These are phyloP conservation scores for Calycina herbarum DNA, from an alignment of 2,329 filamentous ascomycete species.

Conservation along the genomic window DNA sequence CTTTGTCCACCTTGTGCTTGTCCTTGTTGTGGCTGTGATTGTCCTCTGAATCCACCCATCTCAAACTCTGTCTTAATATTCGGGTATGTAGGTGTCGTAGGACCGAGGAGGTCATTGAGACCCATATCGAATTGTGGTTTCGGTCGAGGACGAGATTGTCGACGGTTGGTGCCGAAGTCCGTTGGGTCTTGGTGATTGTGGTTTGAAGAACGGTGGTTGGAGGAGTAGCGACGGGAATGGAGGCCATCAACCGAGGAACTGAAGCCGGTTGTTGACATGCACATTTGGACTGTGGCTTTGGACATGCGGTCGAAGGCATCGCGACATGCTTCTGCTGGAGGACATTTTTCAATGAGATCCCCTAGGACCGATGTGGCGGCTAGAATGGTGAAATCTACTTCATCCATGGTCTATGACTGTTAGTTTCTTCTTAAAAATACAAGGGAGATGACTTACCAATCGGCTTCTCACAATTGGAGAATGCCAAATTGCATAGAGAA, in stretches of 20 bases:
- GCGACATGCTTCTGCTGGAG: slow-evolving; percentile 88
- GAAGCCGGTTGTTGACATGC: slow-evolving; percentile 66
- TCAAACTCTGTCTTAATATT: slow-evolving; percentile 28
- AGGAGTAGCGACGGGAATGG: slow-evolving; percentile 26
- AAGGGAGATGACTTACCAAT: slow-evolving; percentile 60
- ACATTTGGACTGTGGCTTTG: slow-evolving; percentile 95
- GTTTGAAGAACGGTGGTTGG: slow-evolving; percentile 1
- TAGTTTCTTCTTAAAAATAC: slow-evolving; percentile 16
- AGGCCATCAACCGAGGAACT: slow-evolving; percentile 32
- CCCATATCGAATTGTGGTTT: slow-evolving; percentile 38
- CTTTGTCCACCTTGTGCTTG: background rate
- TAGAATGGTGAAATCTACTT: slow-evolving; percentile 95
- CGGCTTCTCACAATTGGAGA: slow-evolving; percentile 83
- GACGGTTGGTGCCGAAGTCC: slow-evolving; percentile 21
- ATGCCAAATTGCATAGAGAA: slow-evolving; percentile 97
- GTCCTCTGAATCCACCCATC: slow-evolving; percentile 5
- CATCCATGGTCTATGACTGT: slow-evolving; percentile 71
- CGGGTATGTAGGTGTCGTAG: slow-evolving; percentile 9
- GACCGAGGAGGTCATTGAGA: slow-evolving; percentile 35
- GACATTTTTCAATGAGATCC: slow-evolving; percentile 91
- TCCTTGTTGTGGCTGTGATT: slow-evolving; percentile 7
- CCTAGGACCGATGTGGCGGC: slow-evolving; percentile 90
- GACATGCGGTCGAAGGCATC: slow-evolving; percentile 95
- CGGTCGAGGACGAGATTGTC: slow-evolving; percentile 26
- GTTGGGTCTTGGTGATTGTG: slow-evolving; percentile 2